phyloP scores from a whole-genome alignment of 305 asterid genomes.

The Caryopteris hybrid region DNA sequence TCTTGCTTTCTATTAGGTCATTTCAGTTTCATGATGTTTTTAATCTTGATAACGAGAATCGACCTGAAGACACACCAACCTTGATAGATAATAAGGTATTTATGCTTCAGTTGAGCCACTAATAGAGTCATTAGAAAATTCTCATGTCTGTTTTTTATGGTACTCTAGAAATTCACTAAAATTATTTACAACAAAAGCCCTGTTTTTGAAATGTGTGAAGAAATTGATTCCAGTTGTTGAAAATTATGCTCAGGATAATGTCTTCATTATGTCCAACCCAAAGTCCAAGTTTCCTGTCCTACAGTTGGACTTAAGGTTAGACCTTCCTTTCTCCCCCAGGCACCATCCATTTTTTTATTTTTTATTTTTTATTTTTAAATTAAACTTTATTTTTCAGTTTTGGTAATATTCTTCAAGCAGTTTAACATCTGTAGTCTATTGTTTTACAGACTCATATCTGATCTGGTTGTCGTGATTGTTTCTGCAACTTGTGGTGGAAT shows the following conservation, averaged over 20 bases:
- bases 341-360: slow-evolving; percentile 6
- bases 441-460: slow-evolving; percentile 69
- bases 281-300: slow-evolving; percentile 74
- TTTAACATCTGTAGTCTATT: slow-evolving; percentile 17
- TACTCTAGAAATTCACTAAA: slow-evolving; percentile 2
- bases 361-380: background rate
- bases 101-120: slow-evolving; percentile 8
- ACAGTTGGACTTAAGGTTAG: slow-evolving; percentile 79
- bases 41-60: slow-evolving; percentile 62
- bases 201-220: slow-evolving; percentile 5
- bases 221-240: slow-evolving; percentile 25
- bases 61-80: slow-evolving; percentile 71
- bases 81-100: slow-evolving; percentile 77
- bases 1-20: slow-evolving; percentile 41
- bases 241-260: slow-evolving; percentile 54
- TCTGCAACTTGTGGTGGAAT: slow-evolving; percentile 94
- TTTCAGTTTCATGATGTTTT: slow-evolving; percentile 76
- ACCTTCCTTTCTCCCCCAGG: background rate
- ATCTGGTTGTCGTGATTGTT: slow-evolving; percentile 80
- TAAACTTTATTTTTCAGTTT: no score
- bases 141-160: slow-evolving; percentile 5
- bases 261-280: slow-evolving; percentile 75
- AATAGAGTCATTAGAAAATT: background rate
- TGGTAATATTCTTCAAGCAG: background rate
- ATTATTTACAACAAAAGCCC: background rate